Percentiles rank a stretch among this genome's conserved stretches.
These are phyloP conservation scores for Cercospora sp. DNA, from an alignment of 2,329 filamentous ascomycete species.

Conservation along the genomic window DNA sequence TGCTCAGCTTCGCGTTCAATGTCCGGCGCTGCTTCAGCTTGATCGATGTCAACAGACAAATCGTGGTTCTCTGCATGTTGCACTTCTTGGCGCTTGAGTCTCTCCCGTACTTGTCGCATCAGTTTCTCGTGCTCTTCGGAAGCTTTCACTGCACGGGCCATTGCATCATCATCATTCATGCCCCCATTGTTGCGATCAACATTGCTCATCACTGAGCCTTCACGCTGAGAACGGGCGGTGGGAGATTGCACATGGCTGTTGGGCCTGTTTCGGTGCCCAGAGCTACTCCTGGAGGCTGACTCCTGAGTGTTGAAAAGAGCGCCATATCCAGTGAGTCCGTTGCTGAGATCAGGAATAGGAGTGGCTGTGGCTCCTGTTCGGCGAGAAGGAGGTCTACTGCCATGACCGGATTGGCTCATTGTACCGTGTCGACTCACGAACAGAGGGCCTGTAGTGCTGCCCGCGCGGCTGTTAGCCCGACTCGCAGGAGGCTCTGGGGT, in stretches of 20 bases:
- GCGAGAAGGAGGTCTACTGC: background rate
- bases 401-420: background rate
- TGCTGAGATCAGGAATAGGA: background rate
- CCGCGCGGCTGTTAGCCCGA: background rate
- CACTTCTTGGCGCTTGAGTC: too few relatives aligned
- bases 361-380: background rate
- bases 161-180: background rate
- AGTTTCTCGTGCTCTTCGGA: background rate
- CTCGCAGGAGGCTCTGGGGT: background rate
- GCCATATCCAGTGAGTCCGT: background rate
- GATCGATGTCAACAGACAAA: too few relatives aligned
- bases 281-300: background rate
- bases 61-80: too few relatives aligned
- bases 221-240: background rate
- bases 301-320: background rate
- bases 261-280: background rate
- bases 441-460: background rate
- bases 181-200: background rate
- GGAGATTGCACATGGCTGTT: background rate
- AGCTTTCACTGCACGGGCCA: background rate
- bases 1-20: too few relatives aligned
- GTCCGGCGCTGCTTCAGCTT: too few relatives aligned
- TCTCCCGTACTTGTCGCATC: too few relatives aligned
- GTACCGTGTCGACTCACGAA: too few relatives aligned
- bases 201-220: background rate